These are phyloP conservation scores for Saccharomycopsis sp. DNA, from an alignment of 805 yeast genomes.

Conservation along the genomic window DNA sequence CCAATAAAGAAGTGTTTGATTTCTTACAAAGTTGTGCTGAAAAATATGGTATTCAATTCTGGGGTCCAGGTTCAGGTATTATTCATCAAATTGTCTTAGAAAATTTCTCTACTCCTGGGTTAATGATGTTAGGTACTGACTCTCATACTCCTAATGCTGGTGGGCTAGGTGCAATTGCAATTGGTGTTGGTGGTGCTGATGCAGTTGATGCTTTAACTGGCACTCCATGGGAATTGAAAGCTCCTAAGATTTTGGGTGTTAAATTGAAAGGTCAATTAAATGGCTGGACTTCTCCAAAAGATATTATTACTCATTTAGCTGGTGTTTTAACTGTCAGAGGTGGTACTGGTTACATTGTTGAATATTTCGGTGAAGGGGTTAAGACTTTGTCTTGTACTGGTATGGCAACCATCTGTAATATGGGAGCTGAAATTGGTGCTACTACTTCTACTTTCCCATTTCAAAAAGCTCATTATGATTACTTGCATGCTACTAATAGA, in stretches of 20 bases:
- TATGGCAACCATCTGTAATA: slow-evolving; percentile 98
- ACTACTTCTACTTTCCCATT: slow-evolving; percentile 97
- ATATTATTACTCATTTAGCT: slow-evolving; percentile 86
- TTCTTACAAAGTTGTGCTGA: slow-evolving; percentile 86
- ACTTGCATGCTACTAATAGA: slow-evolving; percentile 83
- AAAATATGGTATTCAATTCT: slow-evolving; percentile 94
- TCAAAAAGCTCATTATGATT: slow-evolving; percentile 83
- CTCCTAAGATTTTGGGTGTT: slow-evolving; percentile 93
- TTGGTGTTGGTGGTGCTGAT: slow-evolving; percentile 99
- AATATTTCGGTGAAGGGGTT: slow-evolving; percentile 95
- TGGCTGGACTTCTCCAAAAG: slow-evolving; percentile 98
- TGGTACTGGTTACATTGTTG: slow-evolving; percentile 96
- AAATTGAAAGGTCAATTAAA: slow-evolving; percentile 84
- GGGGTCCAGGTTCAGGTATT: slow-evolving; percentile 99
- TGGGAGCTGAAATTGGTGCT: slow-evolving; percentile 99
- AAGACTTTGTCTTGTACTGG: slow-evolving; percentile 92
- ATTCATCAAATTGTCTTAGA: slow-evolving; percentile 95
- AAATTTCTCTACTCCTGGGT: slow-evolving; percentile 97
- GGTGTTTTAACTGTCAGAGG: slow-evolving; percentile 95
- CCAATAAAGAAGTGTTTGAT: slow-evolving; percentile 92
- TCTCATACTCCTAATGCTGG: slow-evolving; percentile 98
- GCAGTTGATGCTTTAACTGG: slow-evolving; percentile 96
- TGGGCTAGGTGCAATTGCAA: slow-evolving; percentile 95
- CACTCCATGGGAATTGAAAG: slow-evolving; percentile 95
- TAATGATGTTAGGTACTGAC: slow-evolving; percentile 92